These are phyloP conservation scores for Aureobasidium melanogenum DNA, from an alignment of 2,329 filamentous ascomycete genomes.

Conservation along the genomic window DNA sequence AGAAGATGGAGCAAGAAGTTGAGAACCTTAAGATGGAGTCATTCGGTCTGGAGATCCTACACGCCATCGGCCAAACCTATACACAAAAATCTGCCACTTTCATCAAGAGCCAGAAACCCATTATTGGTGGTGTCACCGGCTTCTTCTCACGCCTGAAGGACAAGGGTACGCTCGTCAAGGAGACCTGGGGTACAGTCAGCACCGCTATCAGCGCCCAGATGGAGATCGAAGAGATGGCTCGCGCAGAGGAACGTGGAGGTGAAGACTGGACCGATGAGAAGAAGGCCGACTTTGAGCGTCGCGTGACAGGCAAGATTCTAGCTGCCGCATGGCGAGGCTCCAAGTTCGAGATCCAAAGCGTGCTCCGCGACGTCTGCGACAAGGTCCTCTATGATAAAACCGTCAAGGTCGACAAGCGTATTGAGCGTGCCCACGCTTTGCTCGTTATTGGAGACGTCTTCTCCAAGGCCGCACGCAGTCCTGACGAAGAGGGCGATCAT, in stretches of 20 bases:
- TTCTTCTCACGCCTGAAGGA: slow-evolving; percentile 93
- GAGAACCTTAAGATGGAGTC: slow-evolving; percentile 99
- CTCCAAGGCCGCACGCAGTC: slow-evolving; percentile 55
- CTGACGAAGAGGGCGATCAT: slow-evolving; percentile 96
- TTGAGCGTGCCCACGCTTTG: slow-evolving; percentile 85
- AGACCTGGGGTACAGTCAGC: slow-evolving; percentile 96
- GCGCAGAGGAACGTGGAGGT: slow-evolving; percentile 85
- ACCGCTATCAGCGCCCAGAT: slow-evolving; percentile 95
- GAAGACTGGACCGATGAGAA: slow-evolving; percentile 98
- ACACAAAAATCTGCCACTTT: slow-evolving; percentile 77
- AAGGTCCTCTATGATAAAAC: slow-evolving; percentile 70
- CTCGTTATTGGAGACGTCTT: slow-evolving; percentile 85
- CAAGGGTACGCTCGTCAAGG: slow-evolving; percentile 93
- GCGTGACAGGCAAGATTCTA: slow-evolving; percentile 94
- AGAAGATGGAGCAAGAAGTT: slow-evolving; percentile 88
- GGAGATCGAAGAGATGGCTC: slow-evolving; percentile 98
- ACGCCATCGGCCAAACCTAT: slow-evolving; percentile 90
- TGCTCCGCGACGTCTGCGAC: slow-evolving; percentile 90
- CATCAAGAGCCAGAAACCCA: slow-evolving; percentile 91
- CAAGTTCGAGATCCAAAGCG: slow-evolving; percentile 97
- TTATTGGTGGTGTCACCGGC: slow-evolving; percentile 70
- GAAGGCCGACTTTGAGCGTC: slow-evolving; percentile 88
- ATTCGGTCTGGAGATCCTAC: slow-evolving; percentile 90
- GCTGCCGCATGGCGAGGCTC: slow-evolving; percentile 92
- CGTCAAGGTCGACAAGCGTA: slow-evolving; percentile 70